Base-by-base conservation (phyloP, 1,284 basidiomycete genomes). In the Thecaphora thlaspeos region DNA sequence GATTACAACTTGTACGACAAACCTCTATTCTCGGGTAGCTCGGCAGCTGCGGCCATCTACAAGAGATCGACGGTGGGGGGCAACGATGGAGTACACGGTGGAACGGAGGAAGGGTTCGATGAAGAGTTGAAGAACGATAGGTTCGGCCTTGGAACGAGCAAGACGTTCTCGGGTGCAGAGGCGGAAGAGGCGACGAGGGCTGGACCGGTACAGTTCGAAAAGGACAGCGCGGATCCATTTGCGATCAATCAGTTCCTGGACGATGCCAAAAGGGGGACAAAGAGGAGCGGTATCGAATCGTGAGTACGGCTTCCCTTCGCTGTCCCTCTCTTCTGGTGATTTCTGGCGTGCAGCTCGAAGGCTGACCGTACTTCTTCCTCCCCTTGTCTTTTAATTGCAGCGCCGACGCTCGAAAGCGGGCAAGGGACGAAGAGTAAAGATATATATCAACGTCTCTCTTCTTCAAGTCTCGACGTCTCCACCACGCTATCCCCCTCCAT, bases 201-300 rank as follows among this genome's bases (percentile, higher is more conserved):
- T 17, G 91, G 95, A 0, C 95, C 95, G n/a, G 95, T 99, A 28
- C 91, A 96, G 77, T 99, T 99, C 75, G 95, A 98, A 82, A 96
- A 96, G 82, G 95, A 98, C 74, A 86, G 88, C 1, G 84, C 79
- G 8, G 95, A 98, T 82, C 92, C 96, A n/a, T 99, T 99, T 77
- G 93, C 94, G 64, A 84, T 98, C 67, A 90, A 95, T 79, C 87
- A 95, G 78, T 98, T 98, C 82, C 84, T 98, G 81, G 90, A 96
- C 75, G 91, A 93, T 75, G 95, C 94, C 14, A 96, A 93, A 83
- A 87, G 87, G 19, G 93, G 92, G 5, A 87, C 86, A 76, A 96
- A 96, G 81, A 59, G 67, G 8, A 55, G 56, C 11, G 55, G 47
- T 1, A 18, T 53, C 2, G 67, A 68, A 30, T 30, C 28, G 28